Conservation (phyloP, 345 rosid species). For the Syzygium aqueum region DNA sequence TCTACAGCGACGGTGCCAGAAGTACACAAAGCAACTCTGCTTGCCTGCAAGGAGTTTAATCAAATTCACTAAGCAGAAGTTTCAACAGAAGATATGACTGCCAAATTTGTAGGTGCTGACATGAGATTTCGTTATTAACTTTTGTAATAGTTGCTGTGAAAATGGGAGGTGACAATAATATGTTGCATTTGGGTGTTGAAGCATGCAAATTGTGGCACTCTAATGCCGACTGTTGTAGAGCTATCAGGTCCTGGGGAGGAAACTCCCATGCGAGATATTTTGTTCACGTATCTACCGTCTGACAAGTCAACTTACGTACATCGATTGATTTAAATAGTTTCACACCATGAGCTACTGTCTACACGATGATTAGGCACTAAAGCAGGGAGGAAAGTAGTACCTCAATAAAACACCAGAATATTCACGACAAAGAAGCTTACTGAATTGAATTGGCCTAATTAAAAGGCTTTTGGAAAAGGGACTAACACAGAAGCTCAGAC, state of each 20-base stretch:
- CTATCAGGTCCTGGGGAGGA: not conserved
- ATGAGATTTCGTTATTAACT: not conserved
- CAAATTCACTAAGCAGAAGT: not conserved
- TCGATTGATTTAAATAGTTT: not conserved
- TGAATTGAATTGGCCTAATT: not conserved
- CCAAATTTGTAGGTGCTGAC: not conserved
- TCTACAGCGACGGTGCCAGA: slow-evolving; percentile 98
- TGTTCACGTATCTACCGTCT: not conserved
- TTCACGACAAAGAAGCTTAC: not conserved
- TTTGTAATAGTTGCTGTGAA: not conserved
- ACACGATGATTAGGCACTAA: not conserved
- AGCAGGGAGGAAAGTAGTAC: not conserved
- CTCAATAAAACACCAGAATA: not conserved
- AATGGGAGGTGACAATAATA: not conserved
- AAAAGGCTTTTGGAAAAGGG: not conserved
- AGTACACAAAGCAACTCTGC: slow-evolving; percentile 78
- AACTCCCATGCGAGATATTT: not conserved
- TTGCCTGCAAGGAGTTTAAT: slow-evolving; percentile 45
- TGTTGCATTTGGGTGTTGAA: not conserved
- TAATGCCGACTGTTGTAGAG: not conserved
- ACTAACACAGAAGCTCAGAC: not conserved
- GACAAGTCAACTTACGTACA: not conserved
- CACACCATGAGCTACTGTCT: not conserved
- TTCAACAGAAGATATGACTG: not conserved
- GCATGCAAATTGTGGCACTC: not conserved